Base-by-base conservation (phyloP, 352 stramenopile species). In the Lagenidium giganteum region DNA sequence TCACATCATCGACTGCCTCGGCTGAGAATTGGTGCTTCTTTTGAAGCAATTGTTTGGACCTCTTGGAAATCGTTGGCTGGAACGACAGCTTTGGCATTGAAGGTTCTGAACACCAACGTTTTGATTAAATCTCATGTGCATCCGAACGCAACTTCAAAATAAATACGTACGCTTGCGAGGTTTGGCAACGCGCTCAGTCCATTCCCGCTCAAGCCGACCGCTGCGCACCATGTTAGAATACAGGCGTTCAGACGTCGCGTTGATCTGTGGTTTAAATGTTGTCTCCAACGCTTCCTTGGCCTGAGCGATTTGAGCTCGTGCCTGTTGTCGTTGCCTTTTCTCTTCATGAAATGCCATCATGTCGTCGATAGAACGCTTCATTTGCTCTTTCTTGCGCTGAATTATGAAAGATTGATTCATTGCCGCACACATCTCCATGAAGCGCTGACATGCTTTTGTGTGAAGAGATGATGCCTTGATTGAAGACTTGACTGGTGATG, bases 371-470 rank as follows among this genome's bases (percentile, higher is more conserved):
- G 68, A 80, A 4, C 72, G 64, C 36, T 42, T 48, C 64, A 73
- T 77, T 29, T 64, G 40, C 11, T 77, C 47, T 24, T 72, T 76
- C 37, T 75, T 77, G 11, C 54, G 51, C 31, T 76, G 61, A 20
- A 68, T 76, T 16, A 42, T 49, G 29, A 64, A 72, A 0, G 66
- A 70, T 3, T 47, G 40, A 51, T 81, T 79, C 54, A 72, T 72
- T 34, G 65, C 74, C 25, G 36, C 51, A 36, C 70, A 83, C 42
- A 71, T 72, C 11, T 57, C 44, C 70, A 81, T 74, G 47, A 83
- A 83, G 8, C 67, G 56, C 34, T 58, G 27, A 26, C 70, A 83
- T 0, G 65, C 47, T 12, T 57, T 33, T n/a, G 65, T 67, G 43
- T 79, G 71, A 1, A n/a, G n/a, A n/a, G n/a, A n/a, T n/a, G n/a